Percentiles rank a stretch among this genome's conserved stretches.
These are phyloP conservation scores for Kazachstania sp. DNA, from an alignment of 1,139 yeast genomes.

Conservation along the genomic window DNA sequence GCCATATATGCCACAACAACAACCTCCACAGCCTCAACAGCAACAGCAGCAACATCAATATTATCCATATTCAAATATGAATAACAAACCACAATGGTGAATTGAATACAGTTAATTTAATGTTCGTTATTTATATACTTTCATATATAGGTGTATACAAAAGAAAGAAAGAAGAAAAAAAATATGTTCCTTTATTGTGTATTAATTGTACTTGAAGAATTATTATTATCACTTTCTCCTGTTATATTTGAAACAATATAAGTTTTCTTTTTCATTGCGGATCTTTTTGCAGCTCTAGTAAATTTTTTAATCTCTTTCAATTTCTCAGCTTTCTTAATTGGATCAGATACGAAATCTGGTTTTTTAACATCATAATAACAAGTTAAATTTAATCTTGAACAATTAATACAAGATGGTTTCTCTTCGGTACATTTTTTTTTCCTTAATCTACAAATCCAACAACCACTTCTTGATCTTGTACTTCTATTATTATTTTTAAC, in stretches of 20 bases:
- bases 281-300: constrained; percentile 30
- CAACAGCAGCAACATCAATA: not conserved
- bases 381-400: constrained; percentile 41
- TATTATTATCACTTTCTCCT: not conserved
- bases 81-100: not conserved
- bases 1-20: not conserved
- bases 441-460: constrained; percentile 63
- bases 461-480: constrained; percentile 49
- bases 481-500: constrained; percentile 10
- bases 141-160: not conserved
- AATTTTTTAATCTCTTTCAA: constrained; percentile 41
- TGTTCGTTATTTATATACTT: not conserved
- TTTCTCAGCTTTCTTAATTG: constrained; percentile 36
- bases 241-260: not conserved
- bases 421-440: constrained; percentile 61
- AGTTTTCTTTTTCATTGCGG: constrained; percentile 27
- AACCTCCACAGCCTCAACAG: not conserved
- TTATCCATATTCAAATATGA: not conserved
- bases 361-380: constrained; percentile 42
- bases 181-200: not conserved
- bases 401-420: constrained; percentile 47
- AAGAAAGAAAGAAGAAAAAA: not conserved
- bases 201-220: not conserved
- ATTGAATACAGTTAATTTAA: not conserved
- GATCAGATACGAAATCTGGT: constrained; percentile 49